Evolutionary conservation across 768 basidiomycete species (phyloP).

Genomic region (Boletus edulis): DNA sequence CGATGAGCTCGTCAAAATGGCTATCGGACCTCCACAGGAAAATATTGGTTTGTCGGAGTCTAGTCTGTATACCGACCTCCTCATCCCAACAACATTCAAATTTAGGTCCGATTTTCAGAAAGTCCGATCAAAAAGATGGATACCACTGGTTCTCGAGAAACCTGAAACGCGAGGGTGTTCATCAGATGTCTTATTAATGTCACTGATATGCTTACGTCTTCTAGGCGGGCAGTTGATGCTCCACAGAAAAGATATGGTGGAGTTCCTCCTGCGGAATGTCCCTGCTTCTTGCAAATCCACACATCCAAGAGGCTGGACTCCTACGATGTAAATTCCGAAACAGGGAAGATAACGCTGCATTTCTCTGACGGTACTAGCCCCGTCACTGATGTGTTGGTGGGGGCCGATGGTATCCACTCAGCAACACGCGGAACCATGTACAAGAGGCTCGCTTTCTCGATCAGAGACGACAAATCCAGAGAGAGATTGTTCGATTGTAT

Average conservation of each 20-base stretch:
- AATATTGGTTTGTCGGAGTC: slow-evolving; percentile 15
- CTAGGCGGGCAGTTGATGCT: slow-evolving; percentile 26
- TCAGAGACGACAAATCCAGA: not conserved
- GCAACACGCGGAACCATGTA: slow-evolving; percentile 30
- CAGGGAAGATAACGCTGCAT: slow-evolving; percentile 26
- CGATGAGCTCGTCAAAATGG: slow-evolving; percentile 27
- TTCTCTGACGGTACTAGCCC: slow-evolving; percentile 39
- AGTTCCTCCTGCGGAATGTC: slow-evolving; percentile 31
- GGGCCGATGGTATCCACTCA: slow-evolving; percentile 44
- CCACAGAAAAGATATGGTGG: slow-evolving; percentile 39
- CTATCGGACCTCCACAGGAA: slow-evolving; percentile 15
- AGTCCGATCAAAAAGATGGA: slow-evolving; percentile 35
- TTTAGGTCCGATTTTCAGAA: slow-evolving; percentile 27
- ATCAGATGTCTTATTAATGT: not conserved
- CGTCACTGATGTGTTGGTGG: slow-evolving; percentile 40
- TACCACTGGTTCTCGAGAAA: slow-evolving; percentile 24
- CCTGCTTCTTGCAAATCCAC: slow-evolving; percentile 28
- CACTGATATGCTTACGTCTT: not conserved
- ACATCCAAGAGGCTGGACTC: slow-evolving; percentile 35
- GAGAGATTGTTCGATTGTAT: slow-evolving; percentile 16
- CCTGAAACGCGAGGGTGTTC: slow-evolving; percentile 21
- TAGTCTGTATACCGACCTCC: not conserved
- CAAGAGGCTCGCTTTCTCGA: slow-evolving; percentile 8
- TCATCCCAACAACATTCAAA: not conserved
- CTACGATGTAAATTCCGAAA: slow-evolving; percentile 24